Percentiles rank a stretch among this genome's conserved stretches.
These are phyloP conservation scores for Marvania coccoides DNA, from an alignment of 139 green algal species.

Conservation along the genomic window DNA sequence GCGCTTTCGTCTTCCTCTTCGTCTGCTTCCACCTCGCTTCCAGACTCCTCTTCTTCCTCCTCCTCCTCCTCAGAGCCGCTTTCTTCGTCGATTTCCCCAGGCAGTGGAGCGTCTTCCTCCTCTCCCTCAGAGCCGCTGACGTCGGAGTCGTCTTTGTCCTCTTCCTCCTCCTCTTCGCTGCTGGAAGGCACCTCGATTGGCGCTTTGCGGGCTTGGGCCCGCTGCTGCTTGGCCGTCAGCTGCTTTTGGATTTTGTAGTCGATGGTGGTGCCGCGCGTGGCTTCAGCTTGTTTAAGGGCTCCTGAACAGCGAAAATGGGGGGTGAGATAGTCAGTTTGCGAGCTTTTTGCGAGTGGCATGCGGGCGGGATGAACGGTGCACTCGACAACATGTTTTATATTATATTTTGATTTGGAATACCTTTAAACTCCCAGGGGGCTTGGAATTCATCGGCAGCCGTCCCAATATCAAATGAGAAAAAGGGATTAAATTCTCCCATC, in stretches of 20 bases:
- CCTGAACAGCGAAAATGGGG: conserved; percentile 14
- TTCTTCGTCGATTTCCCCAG: conserved; percentile 12
- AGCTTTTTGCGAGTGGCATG: not conserved
- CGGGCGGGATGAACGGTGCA: not conserved
- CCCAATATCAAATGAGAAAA: conserved; percentile 57
- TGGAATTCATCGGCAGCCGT: conserved; percentile 27
- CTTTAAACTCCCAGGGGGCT: conserved; percentile 69
- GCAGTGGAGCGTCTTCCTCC: conserved; percentile 15
- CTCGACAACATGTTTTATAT: not conserved
- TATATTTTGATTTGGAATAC: conserved; percentile 13
- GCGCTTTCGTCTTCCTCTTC: conserved; percentile 10
- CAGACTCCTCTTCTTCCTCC: not conserved
- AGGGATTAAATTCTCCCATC: conserved; percentile 49
- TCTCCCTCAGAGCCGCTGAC: conserved; percentile 5
- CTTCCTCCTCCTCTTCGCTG: conserved; percentile 30
- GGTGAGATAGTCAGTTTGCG: not conserved
- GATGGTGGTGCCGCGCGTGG: conserved; percentile 39
- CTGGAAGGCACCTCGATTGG: not conserved
- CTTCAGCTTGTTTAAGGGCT: conserved; percentile 40
- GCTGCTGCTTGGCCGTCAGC: not conserved
- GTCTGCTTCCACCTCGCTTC: no score
- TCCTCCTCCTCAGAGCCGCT: conserved; percentile 24
- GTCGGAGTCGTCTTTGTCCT: not conserved
- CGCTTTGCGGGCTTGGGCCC: not conserved
- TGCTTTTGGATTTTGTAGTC: conserved; percentile 39